Evolutionary conservation across 257 asterid genomes (phyloP).

Genomic region (Solanum pimpinellifolium): DNA sequence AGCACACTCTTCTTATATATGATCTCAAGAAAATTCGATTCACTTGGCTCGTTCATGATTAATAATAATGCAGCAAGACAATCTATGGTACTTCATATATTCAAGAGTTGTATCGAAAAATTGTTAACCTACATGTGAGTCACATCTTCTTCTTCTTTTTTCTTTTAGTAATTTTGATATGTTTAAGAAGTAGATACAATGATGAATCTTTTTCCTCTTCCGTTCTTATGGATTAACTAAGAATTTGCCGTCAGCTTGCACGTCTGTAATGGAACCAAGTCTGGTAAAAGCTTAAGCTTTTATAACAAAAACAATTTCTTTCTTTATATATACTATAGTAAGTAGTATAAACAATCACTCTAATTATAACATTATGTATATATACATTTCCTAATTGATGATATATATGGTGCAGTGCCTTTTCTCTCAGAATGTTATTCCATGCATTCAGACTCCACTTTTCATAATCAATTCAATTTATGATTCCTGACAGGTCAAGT

Average conservation of each 20-base stretch:
- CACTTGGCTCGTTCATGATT: neutral
- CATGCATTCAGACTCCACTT: no score
- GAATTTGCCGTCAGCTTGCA: conserved; percentile 43
- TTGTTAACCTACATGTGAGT: conserved; percentile 61
- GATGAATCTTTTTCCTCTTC: neutral
- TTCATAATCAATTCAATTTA: no score
- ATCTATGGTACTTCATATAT: conserved; percentile 53
- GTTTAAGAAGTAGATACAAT: neutral
- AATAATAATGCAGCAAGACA: conserved; percentile 41
- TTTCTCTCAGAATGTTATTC: no score
- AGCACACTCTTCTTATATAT: conserved; percentile 1
- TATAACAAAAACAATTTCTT: neutral
- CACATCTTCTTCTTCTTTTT: neutral
- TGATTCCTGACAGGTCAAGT: neutral
- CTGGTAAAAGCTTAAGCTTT: conserved; percentile 27
- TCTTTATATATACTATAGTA: neutral
- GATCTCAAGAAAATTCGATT: neutral
- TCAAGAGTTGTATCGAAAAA: conserved; percentile 37
- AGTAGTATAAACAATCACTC: neutral
- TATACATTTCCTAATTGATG: no score
- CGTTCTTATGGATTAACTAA: conserved; percentile 56
- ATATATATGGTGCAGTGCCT: no score
- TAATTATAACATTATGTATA: neutral
- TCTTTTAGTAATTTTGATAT: neutral
- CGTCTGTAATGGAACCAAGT: conserved; percentile 46